Evolutionary conservation across 768 basidiomycete species (phyloP).

Genomic region (Pleurotus platypus): DNA sequence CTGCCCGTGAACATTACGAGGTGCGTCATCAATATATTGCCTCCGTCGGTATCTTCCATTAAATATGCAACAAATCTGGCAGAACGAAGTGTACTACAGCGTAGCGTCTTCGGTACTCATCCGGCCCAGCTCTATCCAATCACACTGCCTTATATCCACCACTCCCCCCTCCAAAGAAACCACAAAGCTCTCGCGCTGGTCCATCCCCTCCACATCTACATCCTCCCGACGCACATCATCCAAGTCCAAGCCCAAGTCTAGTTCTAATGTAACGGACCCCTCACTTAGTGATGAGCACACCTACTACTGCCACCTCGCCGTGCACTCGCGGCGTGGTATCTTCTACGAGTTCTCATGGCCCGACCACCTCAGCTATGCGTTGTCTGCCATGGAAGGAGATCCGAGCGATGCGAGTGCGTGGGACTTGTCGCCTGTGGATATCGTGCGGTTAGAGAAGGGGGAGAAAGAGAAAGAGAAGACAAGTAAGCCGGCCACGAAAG

Average conservation of each 20-base stretch:
- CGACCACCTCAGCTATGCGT: conserved; percentile 36
- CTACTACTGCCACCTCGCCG: conserved; percentile 58
- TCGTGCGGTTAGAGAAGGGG: neutral
- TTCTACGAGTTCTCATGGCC: conserved; percentile 66
- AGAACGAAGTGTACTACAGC: conserved; percentile 80
- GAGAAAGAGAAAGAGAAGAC: neutral
- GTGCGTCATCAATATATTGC: conserved; percentile 31
- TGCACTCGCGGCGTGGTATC: conserved; percentile 54
- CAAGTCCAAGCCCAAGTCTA: conserved; percentile 18
- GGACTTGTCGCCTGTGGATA: conserved; percentile 34
- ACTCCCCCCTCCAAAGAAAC: conserved; percentile 12
- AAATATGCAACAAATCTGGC: neutral
- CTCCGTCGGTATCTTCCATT: neutral
- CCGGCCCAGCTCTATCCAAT: conserved; percentile 46
- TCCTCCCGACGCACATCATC: conserved; percentile 9
- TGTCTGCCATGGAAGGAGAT: conserved; percentile 22
- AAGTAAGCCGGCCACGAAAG: conserved; percentile 11
- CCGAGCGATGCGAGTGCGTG: conserved; percentile 43
- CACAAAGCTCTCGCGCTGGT: conserved; percentile 10
- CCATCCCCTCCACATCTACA: conserved; percentile 12
- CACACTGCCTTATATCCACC: conserved; percentile 46
- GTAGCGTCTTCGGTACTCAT: conserved; percentile 45
- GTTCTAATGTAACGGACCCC: neutral
- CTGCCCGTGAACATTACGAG: conserved; percentile 55
- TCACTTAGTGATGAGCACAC: conserved; percentile 9